Conservation (phyloP, 768 basidiomycete species). For the Hemileccinum rubropunctum region DNA sequence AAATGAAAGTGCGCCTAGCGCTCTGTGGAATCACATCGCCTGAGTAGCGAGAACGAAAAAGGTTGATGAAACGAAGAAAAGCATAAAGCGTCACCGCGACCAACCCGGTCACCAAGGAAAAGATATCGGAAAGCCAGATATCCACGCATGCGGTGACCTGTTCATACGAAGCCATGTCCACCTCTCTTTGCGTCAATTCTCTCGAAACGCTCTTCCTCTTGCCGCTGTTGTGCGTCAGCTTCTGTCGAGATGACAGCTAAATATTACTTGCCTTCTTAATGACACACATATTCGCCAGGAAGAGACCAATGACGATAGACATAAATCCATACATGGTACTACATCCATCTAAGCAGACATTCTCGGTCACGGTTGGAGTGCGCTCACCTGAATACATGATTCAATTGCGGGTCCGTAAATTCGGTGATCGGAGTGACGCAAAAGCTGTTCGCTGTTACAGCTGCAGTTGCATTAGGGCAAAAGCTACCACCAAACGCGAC, state of each 20-base stretch:
- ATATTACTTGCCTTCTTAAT: conserved; percentile 64
- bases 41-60: background rate
- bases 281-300: conserved; percentile 80
- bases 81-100: background rate
- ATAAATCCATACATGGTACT: conserved; percentile 81
- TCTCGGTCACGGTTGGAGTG: background rate
- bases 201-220: conserved; percentile 81
- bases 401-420: conserved; percentile 70
- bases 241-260: background rate
- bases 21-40: background rate
- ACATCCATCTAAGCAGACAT: background rate
- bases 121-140: no score
- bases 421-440: conserved; percentile 71
- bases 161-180: conserved; percentile 80
- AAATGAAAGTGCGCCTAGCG: conserved; percentile 2
- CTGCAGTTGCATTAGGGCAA: conserved; percentile 46
- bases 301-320: conserved; percentile 69
- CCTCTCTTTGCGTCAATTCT: conserved; percentile 89
- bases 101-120: no score
- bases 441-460: conserved; percentile 43
- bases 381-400: conserved; percentile 78
- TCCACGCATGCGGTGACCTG: background rate
- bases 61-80: background rate
- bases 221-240: conserved; percentile 47
- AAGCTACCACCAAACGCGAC: conserved; percentile 60